Conservation (phyloP, 495 filamentous ascomycete genomes). For the Podospora tetraspora region DNA sequence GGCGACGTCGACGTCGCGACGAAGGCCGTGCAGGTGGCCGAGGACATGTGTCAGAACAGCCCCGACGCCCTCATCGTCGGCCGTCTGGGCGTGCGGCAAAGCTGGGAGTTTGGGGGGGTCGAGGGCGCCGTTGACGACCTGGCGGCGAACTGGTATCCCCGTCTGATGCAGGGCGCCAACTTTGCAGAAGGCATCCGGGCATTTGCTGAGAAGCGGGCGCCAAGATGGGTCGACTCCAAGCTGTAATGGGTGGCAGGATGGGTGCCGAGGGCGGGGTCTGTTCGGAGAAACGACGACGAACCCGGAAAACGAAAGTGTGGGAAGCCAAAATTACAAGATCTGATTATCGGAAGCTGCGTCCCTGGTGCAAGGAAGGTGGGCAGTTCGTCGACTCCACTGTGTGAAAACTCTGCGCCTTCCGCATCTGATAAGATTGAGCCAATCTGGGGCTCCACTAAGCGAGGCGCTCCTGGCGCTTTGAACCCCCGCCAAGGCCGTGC, state of each 20-base stretch:
- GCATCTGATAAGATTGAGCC: conserved; percentile 18
- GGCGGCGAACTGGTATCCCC: conserved; percentile 48
- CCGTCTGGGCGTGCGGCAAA: conserved; percentile 59
- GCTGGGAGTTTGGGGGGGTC: conserved; percentile 60
- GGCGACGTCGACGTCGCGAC: conserved; percentile 37
- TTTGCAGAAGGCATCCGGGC: conserved; percentile 62
- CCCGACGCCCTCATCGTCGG: conserved; percentile 67
- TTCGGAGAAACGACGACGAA: not conserved
- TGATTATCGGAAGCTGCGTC: not conserved
- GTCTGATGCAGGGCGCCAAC: conserved; percentile 52
- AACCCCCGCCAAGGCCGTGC: not conserved
- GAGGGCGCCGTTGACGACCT: conserved; percentile 55
- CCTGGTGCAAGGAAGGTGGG: not conserved
- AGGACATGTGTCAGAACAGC: conserved; percentile 54
- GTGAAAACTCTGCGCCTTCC: not conserved
- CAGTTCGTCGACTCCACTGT: not conserved
- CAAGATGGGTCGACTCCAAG: conserved; percentile 44
- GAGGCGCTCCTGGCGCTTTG: not conserved
- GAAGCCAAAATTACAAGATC: not conserved
- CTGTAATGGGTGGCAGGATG: no score
- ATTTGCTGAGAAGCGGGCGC: conserved; percentile 59
- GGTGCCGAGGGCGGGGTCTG: not conserved
- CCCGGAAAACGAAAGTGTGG: not conserved
- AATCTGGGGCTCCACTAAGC: conserved; percentile 9
- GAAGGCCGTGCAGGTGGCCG: conserved; percentile 46